Percentiles rank a stretch among this genome's conserved stretches.
Conservation (phyloP, 2,329 filamentous ascomycete genomes). For the Hymenoscyphus occultus region DNA sequence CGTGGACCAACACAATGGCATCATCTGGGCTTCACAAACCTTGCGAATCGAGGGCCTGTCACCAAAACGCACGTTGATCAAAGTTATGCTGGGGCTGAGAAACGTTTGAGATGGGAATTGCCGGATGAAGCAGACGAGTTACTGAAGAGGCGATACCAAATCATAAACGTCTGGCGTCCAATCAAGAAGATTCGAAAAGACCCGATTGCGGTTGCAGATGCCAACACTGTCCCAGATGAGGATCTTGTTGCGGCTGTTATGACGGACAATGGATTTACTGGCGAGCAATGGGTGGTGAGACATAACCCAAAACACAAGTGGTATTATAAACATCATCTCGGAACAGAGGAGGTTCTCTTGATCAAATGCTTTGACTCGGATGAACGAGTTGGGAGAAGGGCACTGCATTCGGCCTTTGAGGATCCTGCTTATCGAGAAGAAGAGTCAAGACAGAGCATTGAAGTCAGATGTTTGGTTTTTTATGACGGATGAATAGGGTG, state of each 20-base stretch:
- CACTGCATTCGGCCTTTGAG: slow-evolving; percentile 66
- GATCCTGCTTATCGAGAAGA: slow-evolving; percentile 67
- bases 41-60: slow-evolving; percentile 57
- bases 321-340: slow-evolving; percentile 65
- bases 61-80: slow-evolving; percentile 77
- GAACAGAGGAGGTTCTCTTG: slow-evolving; percentile 68
- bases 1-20: slow-evolving; percentile 38
- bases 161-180: slow-evolving; percentile 75
- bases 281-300: slow-evolving; percentile 70
- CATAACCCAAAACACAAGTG: slow-evolving; percentile 64
- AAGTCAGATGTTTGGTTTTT: slow-evolving; percentile 79
- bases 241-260: slow-evolving; percentile 73
- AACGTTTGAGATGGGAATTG: slow-evolving; percentile 66
- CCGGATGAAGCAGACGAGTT: slow-evolving; percentile 61
- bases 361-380: slow-evolving; percentile 74
- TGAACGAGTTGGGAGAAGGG: slow-evolving; percentile 37
- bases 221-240: slow-evolving; percentile 50
- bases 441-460: slow-evolving; percentile 79
- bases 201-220: slow-evolving; percentile 57
- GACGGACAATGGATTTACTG: slow-evolving; percentile 65
- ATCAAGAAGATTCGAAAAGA: slow-evolving; percentile 55
- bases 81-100: slow-evolving; percentile 60
- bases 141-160: slow-evolving; percentile 66
- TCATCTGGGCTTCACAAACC: slow-evolving; percentile 8
- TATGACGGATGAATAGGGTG: slow-evolving; percentile 9